Conservation (phyloP, 768 basidiomycete species). For the Mycena chlorophos region DNA sequence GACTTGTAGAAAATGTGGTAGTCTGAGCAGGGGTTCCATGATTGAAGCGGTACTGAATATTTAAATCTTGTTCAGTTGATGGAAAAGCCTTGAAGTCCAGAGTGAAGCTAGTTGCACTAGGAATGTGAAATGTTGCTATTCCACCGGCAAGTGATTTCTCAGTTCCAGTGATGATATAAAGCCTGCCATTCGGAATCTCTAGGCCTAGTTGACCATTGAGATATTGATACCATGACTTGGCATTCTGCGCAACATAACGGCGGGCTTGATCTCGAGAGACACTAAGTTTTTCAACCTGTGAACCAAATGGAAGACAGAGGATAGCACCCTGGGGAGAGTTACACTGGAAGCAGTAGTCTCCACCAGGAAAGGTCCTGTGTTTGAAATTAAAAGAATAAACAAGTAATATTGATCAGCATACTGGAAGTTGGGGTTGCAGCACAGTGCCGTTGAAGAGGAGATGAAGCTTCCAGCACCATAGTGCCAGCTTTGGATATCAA, state of each 20-base stretch:
- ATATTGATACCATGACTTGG: constrained; percentile 22
- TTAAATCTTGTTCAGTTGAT: not conserved
- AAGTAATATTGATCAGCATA: not conserved
- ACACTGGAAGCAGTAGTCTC: not conserved
- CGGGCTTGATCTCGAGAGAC: constrained; percentile 1
- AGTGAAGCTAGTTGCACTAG: not conserved
- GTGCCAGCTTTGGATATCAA: too few relatives aligned
- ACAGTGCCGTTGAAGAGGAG: not conserved
- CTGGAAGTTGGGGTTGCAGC: not conserved
- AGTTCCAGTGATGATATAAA: constrained; percentile 26
- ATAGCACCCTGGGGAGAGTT: constrained; percentile 14
- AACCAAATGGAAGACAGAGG: constrained; percentile 21
- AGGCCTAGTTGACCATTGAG: constrained; percentile 10
- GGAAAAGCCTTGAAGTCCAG: not conserved
- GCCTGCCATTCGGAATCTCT: constrained; percentile 12
- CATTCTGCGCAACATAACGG: constrained; percentile 18
- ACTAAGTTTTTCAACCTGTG: constrained; percentile 10
- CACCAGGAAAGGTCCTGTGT: not conserved
- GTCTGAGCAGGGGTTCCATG: not conserved
- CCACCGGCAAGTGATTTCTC: constrained; percentile 22
- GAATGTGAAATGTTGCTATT: constrained; percentile 16
- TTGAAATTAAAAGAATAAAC: not conserved
- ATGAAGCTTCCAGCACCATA: constrained; percentile 2
- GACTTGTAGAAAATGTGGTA: not conserved
- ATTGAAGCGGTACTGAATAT: not conserved